Conservation (phyloP, 2,329 filamentous ascomycete genomes). For the Penicillium paneum region DNA sequence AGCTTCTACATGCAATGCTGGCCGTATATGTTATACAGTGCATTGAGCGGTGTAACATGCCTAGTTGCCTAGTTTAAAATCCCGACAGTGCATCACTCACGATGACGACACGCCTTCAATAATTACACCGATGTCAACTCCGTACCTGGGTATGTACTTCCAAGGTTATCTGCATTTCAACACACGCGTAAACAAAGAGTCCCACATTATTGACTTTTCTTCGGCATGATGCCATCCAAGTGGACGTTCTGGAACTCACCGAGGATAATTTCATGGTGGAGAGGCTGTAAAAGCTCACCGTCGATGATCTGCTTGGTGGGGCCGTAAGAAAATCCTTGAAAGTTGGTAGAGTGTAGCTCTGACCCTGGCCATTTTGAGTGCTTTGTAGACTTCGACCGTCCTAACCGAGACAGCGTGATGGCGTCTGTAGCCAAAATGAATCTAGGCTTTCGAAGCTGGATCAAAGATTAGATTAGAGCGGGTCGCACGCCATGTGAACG, state of each 20-base stretch:
- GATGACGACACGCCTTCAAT: neutral
- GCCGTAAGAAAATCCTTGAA: neutral
- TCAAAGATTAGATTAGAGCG: neutral
- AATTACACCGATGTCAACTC: neutral
- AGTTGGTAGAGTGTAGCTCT: neutral
- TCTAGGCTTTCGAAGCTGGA: neutral
- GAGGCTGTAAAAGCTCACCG: slow-evolving; percentile 1
- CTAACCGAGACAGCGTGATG: neutral
- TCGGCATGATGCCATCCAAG: slow-evolving; percentile 4
- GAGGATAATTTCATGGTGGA: slow-evolving; percentile 2
- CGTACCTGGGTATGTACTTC: too few species aligned
- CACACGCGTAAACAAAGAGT: neutral
- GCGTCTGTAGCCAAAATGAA: neutral
- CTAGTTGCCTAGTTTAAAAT: neutral
- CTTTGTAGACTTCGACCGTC: neutral
- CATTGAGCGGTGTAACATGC: neutral
- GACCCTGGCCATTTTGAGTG: neutral
- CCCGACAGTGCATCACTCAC: neutral
- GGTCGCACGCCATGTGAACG: neutral
- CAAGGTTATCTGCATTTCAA: neutral
- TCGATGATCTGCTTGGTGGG: slow-evolving; percentile 5
- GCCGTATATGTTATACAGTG: neutral
- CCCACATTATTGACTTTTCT: neutral
- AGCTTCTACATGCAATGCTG: neutral
- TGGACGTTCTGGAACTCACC: slow-evolving; percentile 5